Evolutionary conservation across 345 rosid species (phyloP), one percentile per base, ranked within the genome.

Genomic region (Pseudoturritis turrita): DNA sequence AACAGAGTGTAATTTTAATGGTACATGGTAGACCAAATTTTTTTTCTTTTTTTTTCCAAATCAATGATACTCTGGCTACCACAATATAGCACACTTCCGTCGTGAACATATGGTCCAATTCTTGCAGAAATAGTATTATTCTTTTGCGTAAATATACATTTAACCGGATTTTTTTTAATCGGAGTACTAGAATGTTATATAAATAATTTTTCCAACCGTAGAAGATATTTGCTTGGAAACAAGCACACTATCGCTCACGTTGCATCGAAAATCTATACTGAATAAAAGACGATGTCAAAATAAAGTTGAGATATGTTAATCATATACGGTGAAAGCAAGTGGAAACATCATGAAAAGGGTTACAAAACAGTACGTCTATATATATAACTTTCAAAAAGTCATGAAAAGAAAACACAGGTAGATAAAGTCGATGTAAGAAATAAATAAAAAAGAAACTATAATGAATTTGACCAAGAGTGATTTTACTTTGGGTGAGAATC

Each of bases 381-480:
- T 56, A 54, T 47, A 55, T 55, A 68, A 71, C 65, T 62, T 69
- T 62, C 75, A 69, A 62, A 69, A 69, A 76, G 75, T 54, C 65
- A 28, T 75, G 63, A 62, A 75, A 69, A 68, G 70, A 75, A 62
- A 62, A 62, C 65, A 62, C 70, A 61, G 68, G 58, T 44, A 75
- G 74, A 49, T 53, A 59, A 63, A 43, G 49, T 68, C 69, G 78
- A 75, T 55, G 56, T 59, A 52, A 44, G 10, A 51, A 29, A 26
- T 17, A 28, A 26, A 39, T 13, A 37, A 57, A 45, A 60, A 44
- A 35, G 4, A 44, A 44, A 68, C 62, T 60, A 76, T 62, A 65
- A 71, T 31, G 62, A 64, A 65, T 64, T 69, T 74, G 73, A 67
- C 73, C 78, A 68, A 68, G 63, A 74, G 56, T 51, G 62, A 17